phyloP scores from a whole-genome alignment of 176 grass and related monocot species.

The Aegilops speltoides region DNA sequence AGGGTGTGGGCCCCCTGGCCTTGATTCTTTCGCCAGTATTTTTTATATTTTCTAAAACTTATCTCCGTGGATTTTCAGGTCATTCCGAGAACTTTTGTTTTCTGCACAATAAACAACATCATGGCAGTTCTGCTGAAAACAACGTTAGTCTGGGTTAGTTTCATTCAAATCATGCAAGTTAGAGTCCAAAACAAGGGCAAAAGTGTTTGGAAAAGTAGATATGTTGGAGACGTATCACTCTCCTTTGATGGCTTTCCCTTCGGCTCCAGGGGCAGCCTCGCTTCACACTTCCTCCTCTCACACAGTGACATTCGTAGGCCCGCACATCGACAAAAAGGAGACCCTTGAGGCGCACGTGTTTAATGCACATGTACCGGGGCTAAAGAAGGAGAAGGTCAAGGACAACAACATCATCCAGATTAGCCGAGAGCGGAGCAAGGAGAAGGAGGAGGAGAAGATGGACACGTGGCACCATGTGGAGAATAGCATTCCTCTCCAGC shows the following conservation, averaged over 20 bases:
- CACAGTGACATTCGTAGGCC: constrained; percentile 27
- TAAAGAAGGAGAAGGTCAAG: constrained; percentile 65
- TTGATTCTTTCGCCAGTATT: too few relatives aligned
- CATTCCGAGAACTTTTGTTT: too few relatives aligned
- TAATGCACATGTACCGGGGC: constrained; percentile 51
- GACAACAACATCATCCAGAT: constrained; percentile 50
- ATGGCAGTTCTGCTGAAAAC: too few relatives aligned
- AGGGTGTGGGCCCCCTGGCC: too few relatives aligned
- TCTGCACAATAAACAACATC: too few relatives aligned
- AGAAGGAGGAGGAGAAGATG: constrained; percentile 54
- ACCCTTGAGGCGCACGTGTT: constrained; percentile 59
- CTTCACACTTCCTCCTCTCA: constrained; percentile 27
- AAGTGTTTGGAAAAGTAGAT: too few relatives aligned
- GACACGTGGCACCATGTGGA: constrained; percentile 58
- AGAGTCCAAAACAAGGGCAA: too few relatives aligned
- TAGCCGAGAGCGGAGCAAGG: constrained; percentile 46
- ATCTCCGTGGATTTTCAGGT: too few relatives aligned
- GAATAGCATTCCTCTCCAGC: neutral
- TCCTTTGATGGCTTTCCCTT: constrained; percentile 57
- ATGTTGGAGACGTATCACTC: too few relatives aligned
- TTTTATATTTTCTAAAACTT: too few relatives aligned
- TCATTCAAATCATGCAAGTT: too few relatives aligned
- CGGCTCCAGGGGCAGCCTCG: constrained; percentile 39
- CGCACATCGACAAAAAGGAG: constrained; percentile 57
- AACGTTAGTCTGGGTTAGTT: too few relatives aligned